Evolutionary conservation across 2,329 filamentous ascomycete genomes (phyloP).

Genomic region (Aspergillus calidoustus): DNA sequence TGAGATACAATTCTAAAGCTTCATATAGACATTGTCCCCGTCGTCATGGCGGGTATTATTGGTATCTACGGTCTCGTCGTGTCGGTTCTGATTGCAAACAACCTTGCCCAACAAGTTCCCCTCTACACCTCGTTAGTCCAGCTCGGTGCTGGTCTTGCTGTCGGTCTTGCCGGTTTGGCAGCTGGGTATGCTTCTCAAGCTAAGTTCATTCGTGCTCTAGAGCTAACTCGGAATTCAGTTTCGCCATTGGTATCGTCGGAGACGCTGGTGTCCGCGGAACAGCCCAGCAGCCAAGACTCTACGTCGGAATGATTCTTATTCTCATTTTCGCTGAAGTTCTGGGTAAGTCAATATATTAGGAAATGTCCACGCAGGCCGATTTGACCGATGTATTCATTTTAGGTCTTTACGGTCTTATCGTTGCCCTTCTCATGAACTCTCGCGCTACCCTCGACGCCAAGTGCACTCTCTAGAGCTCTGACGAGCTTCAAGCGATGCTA

Average conservation of each 20-base stretch:
- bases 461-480: slow-evolving; percentile 47
- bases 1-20: slow-evolving; percentile 13
- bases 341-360: slow-evolving; percentile 64
- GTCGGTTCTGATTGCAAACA: slow-evolving; percentile 83
- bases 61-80: slow-evolving; percentile 96
- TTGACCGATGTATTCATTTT: background rate
- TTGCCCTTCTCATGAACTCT: slow-evolving; percentile 99
- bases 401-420: slow-evolving; percentile 99
- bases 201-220: background rate
- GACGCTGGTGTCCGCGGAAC: slow-evolving; percentile 58
- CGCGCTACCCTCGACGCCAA: slow-evolving; percentile 69
- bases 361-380: background rate
- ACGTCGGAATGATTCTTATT: slow-evolving; percentile 98
- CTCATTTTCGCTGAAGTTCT: slow-evolving; percentile 99
- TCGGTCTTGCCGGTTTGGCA: slow-evolving; percentile 81
- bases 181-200: slow-evolving; percentile 59
- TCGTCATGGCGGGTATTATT: slow-evolving; percentile 99
- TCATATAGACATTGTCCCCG: slow-evolving; percentile 87
- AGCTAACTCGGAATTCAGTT: slow-evolving; percentile 50
- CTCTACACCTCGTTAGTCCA: slow-evolving; percentile 85
- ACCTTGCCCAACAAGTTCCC: slow-evolving; percentile 71
- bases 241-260: slow-evolving; percentile 83
- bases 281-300: slow-evolving; percentile 65
- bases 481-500: slow-evolving; percentile 11
- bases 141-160: slow-evolving; percentile 79